Evolutionary conservation across 192 early-diverging fungal genomes (phyloP).

Genomic region (Pilobolus umbonatus): DNA sequence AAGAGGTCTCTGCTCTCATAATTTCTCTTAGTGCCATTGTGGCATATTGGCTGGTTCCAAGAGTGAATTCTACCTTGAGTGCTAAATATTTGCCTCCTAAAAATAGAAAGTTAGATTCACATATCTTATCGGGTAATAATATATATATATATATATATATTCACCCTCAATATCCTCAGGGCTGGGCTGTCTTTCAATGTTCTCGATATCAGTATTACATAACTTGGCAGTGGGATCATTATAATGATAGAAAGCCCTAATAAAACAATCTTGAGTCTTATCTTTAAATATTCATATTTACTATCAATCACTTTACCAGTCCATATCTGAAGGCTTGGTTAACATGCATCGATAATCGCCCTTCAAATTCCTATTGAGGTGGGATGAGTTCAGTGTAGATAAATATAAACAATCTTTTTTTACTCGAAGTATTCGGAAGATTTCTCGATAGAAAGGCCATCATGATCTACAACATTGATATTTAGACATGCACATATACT

Average conservation of each 20-base stretch:
- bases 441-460: slow-evolving; percentile 12
- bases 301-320: slow-evolving; percentile 30
- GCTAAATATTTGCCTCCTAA: slow-evolving; percentile 66
- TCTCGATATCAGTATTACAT: slow-evolving; percentile 60
- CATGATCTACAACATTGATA: slow-evolving; percentile 2
- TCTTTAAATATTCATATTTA: not conserved
- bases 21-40: slow-evolving; percentile 97
- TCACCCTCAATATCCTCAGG: slow-evolving; percentile 29
- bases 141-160: not conserved
- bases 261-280: not conserved
- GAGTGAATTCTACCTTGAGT: slow-evolving; percentile 69
- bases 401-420: not conserved
- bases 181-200: slow-evolving; percentile 42
- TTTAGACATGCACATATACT: not conserved
- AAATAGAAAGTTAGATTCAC: not conserved
- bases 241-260: slow-evolving; percentile 59
- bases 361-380: slow-evolving; percentile 29
- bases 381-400: not conserved
- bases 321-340: slow-evolving; percentile 52
- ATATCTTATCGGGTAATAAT: not conserved
- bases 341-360: slow-evolving; percentile 67
- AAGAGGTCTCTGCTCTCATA: slow-evolving; percentile 37
- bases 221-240: slow-evolving; percentile 55
- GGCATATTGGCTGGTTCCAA: slow-evolving; percentile 85
- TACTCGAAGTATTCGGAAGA: slow-evolving; percentile 9